A percentile compares a stretch with the other conserved stretches of the same genome.
phyloP scores from a whole-genome alignment of 306 rosid genomes.

The Vigna mungo region DNA sequence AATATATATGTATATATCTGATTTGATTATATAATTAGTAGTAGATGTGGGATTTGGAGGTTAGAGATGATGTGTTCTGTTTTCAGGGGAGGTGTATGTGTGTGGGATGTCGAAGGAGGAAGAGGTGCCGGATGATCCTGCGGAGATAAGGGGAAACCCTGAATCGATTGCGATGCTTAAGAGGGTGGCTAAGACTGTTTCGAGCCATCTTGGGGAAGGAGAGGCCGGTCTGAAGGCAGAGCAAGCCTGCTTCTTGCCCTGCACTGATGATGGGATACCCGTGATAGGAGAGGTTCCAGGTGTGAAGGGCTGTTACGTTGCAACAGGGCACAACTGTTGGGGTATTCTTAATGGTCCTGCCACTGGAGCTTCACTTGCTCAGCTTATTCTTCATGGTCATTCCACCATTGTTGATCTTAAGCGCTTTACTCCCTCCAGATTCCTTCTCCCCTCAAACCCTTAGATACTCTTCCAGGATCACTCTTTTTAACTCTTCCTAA shows the following conservation, averaged over 20 bases:
- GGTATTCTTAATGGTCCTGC: constrained; percentile 96
- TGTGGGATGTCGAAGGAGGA: constrained; percentile 83
- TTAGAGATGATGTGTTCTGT: too few relatives aligned
- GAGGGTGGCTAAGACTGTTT: constrained; percentile 78
- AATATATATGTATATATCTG: too few relatives aligned
- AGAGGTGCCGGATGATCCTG: constrained; percentile 81
- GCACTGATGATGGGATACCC: constrained; percentile 75
- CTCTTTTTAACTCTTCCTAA: too few relatives aligned
- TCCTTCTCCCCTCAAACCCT: constrained; percentile 42
- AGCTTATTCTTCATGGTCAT: constrained; percentile 76
- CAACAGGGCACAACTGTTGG: constrained; percentile 92
- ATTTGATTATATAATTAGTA: too few relatives aligned
- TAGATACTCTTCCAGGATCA: background rate
- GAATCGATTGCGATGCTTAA: constrained; percentile 70
- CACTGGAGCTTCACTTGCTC: constrained; percentile 88
- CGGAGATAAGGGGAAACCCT: constrained; percentile 57
- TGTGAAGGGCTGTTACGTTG: constrained; percentile 75
- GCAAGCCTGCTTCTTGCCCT: constrained; percentile 90
- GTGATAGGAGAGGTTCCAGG: constrained; percentile 78
- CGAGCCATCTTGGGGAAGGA: constrained; percentile 73
- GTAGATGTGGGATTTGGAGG: too few relatives aligned
- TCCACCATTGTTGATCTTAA: constrained; percentile 76
- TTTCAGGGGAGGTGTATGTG: constrained; percentile 87
- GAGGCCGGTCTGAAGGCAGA: constrained; percentile 76
- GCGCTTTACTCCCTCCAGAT: constrained; percentile 77